These are phyloP conservation scores for Apiospora arundinis DNA, from an alignment of 2,329 filamentous ascomycete genomes.

Conservation along the genomic window DNA sequence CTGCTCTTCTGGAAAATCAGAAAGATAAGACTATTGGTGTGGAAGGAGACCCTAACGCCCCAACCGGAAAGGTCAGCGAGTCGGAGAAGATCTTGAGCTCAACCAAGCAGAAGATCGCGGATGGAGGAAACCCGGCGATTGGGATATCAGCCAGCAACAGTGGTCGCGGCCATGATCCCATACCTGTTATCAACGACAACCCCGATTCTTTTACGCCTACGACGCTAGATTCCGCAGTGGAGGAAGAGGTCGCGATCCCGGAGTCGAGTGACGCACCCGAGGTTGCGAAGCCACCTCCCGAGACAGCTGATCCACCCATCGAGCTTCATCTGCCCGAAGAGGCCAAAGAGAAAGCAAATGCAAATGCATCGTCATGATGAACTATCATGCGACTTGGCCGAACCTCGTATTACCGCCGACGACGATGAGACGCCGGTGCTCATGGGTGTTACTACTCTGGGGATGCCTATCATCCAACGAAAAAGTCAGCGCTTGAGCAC, in stretches of 20 bases:
- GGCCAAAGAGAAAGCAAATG: background rate
- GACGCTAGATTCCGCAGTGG: conserved; percentile 55
- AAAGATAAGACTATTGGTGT: conserved; percentile 57
- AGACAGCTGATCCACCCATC: background rate
- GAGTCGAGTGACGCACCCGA: conserved; percentile 43
- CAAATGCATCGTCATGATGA: background rate
- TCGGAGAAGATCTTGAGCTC: conserved; percentile 66
- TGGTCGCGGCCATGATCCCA: conserved; percentile 60
- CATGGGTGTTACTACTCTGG: background rate
- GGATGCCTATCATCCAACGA: background rate
- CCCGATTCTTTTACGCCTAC: conserved; percentile 49
- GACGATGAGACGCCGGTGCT: background rate
- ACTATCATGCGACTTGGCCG: background rate
- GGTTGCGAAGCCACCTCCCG: conserved; percentile 24
- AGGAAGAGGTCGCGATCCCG: conserved; percentile 54
- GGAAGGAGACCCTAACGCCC: conserved; percentile 52
- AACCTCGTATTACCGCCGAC: background rate
- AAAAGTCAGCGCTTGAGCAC: background rate
- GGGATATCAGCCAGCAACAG: conserved; percentile 69
- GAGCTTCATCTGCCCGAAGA: background rate
- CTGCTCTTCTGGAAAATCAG: conserved; percentile 55
- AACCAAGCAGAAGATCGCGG: conserved; percentile 64
- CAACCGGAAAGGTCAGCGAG: conserved; percentile 58
- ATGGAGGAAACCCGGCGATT: conserved; percentile 56
- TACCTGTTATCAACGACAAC: conserved; percentile 44